Evolutionary conservation across 352 stramenopile genomes (phyloP).

Genomic region (Plasmopara muralis): DNA sequence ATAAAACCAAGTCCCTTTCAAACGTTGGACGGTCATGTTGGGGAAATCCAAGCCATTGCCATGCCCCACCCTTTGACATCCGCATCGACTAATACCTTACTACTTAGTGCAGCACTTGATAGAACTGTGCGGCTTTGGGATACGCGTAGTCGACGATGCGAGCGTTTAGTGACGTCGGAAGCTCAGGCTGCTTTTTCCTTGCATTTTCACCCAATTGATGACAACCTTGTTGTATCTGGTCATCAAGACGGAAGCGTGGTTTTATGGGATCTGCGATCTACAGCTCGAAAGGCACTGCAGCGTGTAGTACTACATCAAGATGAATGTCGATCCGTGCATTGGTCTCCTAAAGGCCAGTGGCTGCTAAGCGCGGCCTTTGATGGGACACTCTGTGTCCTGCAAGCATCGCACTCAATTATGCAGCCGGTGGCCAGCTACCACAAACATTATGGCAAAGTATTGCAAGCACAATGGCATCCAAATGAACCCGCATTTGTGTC

Average conservation of each 20-base stretch:
- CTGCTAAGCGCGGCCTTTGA: slow-evolving; percentile 58
- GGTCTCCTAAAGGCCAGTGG: slow-evolving; percentile 52
- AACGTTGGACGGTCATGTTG: slow-evolving; percentile 53
- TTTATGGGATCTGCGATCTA: slow-evolving; percentile 59
- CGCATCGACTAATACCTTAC: slow-evolving; percentile 3
- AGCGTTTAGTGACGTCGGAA: slow-evolving; percentile 37
- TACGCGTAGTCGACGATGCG: slow-evolving; percentile 38
- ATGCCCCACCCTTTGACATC: slow-evolving; percentile 14
- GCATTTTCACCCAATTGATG: slow-evolving; percentile 34
- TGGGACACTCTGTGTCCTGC: slow-evolving; percentile 43
- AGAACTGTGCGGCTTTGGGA: slow-evolving; percentile 70
- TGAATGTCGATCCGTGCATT: slow-evolving; percentile 58
- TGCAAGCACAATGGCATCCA: slow-evolving; percentile 63
- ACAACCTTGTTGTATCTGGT: slow-evolving; percentile 32
- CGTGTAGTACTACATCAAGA: slow-evolving; percentile 33
- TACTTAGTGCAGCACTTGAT: slow-evolving; percentile 48
- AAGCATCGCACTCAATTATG: slow-evolving; percentile 16
- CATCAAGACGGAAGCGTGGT: slow-evolving; percentile 55
- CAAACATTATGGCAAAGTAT: slow-evolving; percentile 58
- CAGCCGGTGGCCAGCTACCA: slow-evolving; percentile 44
- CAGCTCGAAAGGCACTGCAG: slow-evolving; percentile 20
- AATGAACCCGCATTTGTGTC: slow-evolving; percentile 50
- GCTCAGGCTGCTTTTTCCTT: slow-evolving; percentile 36
- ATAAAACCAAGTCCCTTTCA: slow-evolving; percentile 17
- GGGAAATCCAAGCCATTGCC: slow-evolving; percentile 52